phyloP scores from a whole-genome alignment of 2,329 filamentous ascomycete species.

The Drechmeria coniospora region DNA sequence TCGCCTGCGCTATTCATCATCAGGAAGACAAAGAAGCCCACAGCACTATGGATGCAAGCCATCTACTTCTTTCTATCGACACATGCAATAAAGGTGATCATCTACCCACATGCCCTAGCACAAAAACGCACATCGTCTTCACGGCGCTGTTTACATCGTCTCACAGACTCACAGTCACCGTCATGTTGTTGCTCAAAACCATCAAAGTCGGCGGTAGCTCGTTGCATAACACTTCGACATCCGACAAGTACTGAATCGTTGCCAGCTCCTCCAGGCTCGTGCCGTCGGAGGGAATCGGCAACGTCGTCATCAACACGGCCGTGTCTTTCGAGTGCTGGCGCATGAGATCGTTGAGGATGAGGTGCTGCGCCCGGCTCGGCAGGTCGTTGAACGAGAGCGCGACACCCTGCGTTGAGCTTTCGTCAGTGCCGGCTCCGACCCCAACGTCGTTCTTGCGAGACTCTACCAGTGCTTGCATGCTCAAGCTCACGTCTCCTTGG shows the following conservation, averaged over 20 bases:
- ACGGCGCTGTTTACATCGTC: background rate
- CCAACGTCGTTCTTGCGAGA: slow-evolving; percentile 17
- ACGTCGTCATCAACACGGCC: slow-evolving; percentile 67
- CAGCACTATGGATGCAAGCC: no score
- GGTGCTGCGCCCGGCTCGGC: slow-evolving; percentile 67
- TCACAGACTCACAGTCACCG: slow-evolving; percentile 61
- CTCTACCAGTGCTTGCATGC: slow-evolving; percentile 28
- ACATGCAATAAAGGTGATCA: no score
- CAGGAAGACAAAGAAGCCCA: no score
- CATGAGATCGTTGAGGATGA: slow-evolving; percentile 79
- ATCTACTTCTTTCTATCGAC: no score
- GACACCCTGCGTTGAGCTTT: slow-evolving; percentile 45
- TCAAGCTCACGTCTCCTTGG: slow-evolving; percentile 21
- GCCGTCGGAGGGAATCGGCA: slow-evolving; percentile 67
- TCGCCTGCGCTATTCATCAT: no score
- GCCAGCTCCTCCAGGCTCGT: slow-evolving; percentile 56
- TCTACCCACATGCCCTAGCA: no score
- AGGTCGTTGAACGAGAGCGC: slow-evolving; percentile 76
- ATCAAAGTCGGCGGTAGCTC: slow-evolving; percentile 61
- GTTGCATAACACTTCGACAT: slow-evolving; percentile 64
- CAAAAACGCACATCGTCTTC: no score
- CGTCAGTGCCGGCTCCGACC: slow-evolving; percentile 21
- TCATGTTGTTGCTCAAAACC: slow-evolving; percentile 81
- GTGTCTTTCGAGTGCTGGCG: slow-evolving; percentile 50
- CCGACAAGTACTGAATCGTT: slow-evolving; percentile 59